Evolutionary conservation across 2,329 filamentous ascomycete species (phyloP), one percentile per base, ranked within the genome.

Genomic region (Cladosporium austrohemisphaericum): DNA sequence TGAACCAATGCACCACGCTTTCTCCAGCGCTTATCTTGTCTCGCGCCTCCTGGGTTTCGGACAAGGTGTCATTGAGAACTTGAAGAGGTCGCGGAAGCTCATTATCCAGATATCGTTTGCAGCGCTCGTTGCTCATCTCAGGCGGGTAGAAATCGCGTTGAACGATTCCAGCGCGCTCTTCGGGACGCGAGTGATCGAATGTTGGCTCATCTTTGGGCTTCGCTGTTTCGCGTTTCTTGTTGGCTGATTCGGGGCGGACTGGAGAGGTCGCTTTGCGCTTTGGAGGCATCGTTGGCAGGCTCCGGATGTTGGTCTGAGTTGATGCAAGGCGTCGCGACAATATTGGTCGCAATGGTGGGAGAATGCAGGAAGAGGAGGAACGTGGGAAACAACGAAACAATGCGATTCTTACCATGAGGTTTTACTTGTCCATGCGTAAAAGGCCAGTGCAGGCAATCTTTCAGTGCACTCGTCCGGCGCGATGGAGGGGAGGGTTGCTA

Each of bases 1-100:
- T 94, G 73, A 92, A 95, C 90, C 90, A 95, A 68, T 95, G 88
- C 0, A 95, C 79, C 0, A 95, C 84, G 0, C 83, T 80, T 20
- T 79, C 71, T 23, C 79, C 78, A 0, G 76, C 70, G 1, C 69
- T 54, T 10, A 86, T 75, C 1, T 70, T 66, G 22, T 74, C 71
- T 7, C 86, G 76, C 28, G 68, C 65, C 0, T 68, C 59, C 2
- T 74, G 68, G 0, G 88, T 93, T 2, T 83, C 78, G 19, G 74
- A 64, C 4, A 90, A 73, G 0, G 83, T 81, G 1, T 71, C 65
- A 5, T 81, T 65, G 2, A 95, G 75, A 0, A 78, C 67, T 58
- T 90, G 81, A 16, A 94, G 85, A 0, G 90, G 91, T 0, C 86
- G 81, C 3, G 83, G 77, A 3, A 94, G 71, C 40, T 80, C 76